phyloP scores from a whole-genome alignment of 768 basidiomycete genomes.

The Lepiota subincarnata region DNA sequence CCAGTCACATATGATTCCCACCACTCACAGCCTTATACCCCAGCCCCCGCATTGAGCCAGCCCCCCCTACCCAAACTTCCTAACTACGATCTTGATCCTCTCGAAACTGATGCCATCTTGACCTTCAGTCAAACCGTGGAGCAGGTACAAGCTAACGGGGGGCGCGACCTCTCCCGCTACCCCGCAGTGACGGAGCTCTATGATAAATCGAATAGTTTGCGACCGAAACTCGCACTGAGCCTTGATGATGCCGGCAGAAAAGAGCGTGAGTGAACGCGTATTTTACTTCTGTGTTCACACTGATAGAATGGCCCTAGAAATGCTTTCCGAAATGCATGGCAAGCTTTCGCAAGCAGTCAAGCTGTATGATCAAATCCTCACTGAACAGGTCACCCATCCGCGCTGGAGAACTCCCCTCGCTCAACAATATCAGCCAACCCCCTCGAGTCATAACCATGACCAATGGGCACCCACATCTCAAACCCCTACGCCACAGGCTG shows the following conservation, averaged over 20 bases:
- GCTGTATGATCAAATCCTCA: slow-evolving; percentile 84
- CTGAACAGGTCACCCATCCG: slow-evolving; percentile 74
- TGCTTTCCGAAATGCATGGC: slow-evolving; percentile 90
- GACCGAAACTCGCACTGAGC: slow-evolving; percentile 80
- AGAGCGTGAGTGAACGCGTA: slow-evolving; percentile 52
- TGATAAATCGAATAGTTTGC: slow-evolving; percentile 71
- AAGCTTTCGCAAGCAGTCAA: slow-evolving; percentile 91
- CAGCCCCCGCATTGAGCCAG: slow-evolving; percentile 27
- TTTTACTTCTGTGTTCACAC: not conserved
- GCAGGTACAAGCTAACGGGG: slow-evolving; percentile 74
- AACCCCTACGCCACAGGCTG: slow-evolving; percentile 5
- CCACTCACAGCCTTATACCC: slow-evolving; percentile 44
- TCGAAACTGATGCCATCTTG: slow-evolving; percentile 82
- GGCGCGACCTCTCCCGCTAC: slow-evolving; percentile 72
- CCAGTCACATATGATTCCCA: slow-evolving; percentile 31
- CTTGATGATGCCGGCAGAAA: slow-evolving; percentile 82
- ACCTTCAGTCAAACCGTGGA: slow-evolving; percentile 91
- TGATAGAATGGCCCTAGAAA: slow-evolving; percentile 43
- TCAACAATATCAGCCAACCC: slow-evolving; percentile 17
- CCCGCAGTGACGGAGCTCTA: slow-evolving; percentile 83
- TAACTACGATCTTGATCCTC: slow-evolving; percentile 73
- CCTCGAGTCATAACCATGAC: slow-evolving; percentile 22
- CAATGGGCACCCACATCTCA: slow-evolving; percentile 13
- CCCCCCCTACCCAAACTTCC: slow-evolving; percentile 55
- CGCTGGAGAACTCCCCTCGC: slow-evolving; percentile 50